Percentiles rank a stretch among this genome's conserved stretches.
Conservation (phyloP, 208 protist species). For the Acanthamoeba sp. region DNA sequence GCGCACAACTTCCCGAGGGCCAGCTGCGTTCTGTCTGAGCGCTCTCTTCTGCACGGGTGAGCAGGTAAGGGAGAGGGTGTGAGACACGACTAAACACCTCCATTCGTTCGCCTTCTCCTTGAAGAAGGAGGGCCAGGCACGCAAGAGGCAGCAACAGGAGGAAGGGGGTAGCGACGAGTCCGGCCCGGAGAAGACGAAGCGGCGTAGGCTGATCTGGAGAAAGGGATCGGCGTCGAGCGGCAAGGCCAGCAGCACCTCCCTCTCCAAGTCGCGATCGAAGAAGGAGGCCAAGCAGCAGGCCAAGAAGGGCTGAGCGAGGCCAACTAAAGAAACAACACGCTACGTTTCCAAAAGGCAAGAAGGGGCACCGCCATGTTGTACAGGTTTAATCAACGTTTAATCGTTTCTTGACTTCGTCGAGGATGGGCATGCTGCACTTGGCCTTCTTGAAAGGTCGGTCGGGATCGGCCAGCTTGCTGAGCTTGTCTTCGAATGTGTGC, state of each 20-base stretch:
- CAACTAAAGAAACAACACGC: background rate
- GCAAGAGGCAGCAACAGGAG: background rate
- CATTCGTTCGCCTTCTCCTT: background rate
- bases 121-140: background rate
- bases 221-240: background rate
- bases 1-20: background rate
- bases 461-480: background rate
- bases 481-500: background rate
- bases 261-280: background rate
- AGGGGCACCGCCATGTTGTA: no score
- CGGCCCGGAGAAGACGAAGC: background rate
- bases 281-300: background rate
- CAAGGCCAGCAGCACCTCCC: no score
- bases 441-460: background rate
- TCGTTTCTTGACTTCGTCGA: background rate
- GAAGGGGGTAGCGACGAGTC: background rate
- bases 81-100: no score
- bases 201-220: background rate
- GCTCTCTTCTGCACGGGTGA: background rate
- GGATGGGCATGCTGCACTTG: background rate
- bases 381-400: background rate
- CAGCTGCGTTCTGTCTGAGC: background rate
- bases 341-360: no score
- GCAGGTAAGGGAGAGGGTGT: background rate
- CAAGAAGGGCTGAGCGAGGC: background rate